Evolutionary conservation across 2,329 filamentous ascomycete genomes (phyloP).

Genomic region (Epicoccum sorghinum): DNA sequence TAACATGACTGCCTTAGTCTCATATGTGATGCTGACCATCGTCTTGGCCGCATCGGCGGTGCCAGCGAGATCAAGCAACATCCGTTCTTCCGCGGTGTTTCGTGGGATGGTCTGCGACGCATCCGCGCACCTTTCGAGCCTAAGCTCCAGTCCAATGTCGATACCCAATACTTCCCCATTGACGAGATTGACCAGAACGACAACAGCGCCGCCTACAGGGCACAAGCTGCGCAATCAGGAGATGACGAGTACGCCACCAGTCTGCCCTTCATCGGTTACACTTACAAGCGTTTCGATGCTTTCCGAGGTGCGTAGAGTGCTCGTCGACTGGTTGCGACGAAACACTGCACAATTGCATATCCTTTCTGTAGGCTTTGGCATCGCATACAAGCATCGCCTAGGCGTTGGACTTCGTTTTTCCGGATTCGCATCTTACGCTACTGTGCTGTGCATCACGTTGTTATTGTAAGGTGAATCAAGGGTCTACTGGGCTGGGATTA

Average conservation of each 20-base stretch:
- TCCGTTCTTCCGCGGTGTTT: constrained; percentile 94
- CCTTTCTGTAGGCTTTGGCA: constrained; percentile 16
- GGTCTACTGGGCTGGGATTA: not conserved
- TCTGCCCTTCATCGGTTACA: constrained; percentile 94
- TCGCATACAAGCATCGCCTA: constrained; percentile 24
- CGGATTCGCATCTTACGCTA: constrained; percentile 1
- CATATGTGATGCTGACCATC: constrained; percentile 91
- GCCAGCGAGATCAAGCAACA: constrained; percentile 93
- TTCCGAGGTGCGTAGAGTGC: constrained; percentile 54
- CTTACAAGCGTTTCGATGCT: constrained; percentile 93
- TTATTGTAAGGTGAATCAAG: not conserved
- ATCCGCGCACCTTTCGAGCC: constrained; percentile 97
- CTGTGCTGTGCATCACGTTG: constrained; percentile 4
- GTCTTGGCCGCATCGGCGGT: constrained; percentile 80
- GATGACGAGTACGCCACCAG: constrained; percentile 87
- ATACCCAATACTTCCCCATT: constrained; percentile 98
- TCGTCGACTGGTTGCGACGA: constrained; percentile 15
- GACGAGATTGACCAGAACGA: constrained; percentile 98
- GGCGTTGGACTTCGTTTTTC: constrained; percentile 19
- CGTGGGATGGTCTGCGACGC: constrained; percentile 89
- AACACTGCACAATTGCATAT: constrained; percentile 15
- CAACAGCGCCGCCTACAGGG: constrained; percentile 84
- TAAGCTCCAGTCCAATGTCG: constrained; percentile 87
- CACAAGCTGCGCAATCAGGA: constrained; percentile 75
- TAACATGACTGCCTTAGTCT: constrained; percentile 62